Evolutionary conservation across 148 eudicot species (phyloP).

Genomic region (Diospyros lotus): DNA sequence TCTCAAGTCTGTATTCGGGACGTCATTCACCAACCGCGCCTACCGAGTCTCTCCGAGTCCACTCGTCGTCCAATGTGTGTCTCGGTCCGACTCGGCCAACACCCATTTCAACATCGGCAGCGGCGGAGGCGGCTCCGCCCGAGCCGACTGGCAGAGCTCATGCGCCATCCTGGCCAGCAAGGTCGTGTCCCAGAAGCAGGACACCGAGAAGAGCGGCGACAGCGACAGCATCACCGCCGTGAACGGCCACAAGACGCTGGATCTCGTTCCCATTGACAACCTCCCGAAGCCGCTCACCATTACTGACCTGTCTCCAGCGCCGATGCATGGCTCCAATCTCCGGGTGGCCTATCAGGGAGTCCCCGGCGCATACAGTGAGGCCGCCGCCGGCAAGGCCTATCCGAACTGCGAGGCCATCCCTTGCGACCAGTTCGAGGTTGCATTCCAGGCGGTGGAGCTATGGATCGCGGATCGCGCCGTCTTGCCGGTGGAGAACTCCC

Average conservation of each 20-base stretch:
- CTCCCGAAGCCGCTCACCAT: constrained; percentile 66
- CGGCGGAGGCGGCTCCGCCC: constrained; percentile 29
- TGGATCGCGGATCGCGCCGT: constrained; percentile 22
- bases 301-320: constrained; percentile 61
- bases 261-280: constrained; percentile 45
- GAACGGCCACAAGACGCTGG: constrained; percentile 51
- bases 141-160: constrained; percentile 81
- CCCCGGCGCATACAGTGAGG: constrained; percentile 89
- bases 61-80: constrained; percentile 27
- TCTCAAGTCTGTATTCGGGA: constrained; percentile 15
- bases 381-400: constrained; percentile 87
- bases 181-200: constrained; percentile 41
- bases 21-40: constrained; percentile 6
- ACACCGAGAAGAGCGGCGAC: constrained; percentile 21
- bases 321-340: constrained; percentile 70
- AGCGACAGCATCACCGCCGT: constrained; percentile 37
- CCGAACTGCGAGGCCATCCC: constrained; percentile 87
- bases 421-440: constrained; percentile 94
- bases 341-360: constrained; percentile 95
- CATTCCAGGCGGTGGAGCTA: constrained; percentile 34
- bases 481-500: constrained; percentile 17
- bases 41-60: constrained; percentile 29
- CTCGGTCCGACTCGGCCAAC: constrained; percentile 28
- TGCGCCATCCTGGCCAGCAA: constrained; percentile 82
- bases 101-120: constrained; percentile 10